Evolutionary conservation across 2,329 filamentous ascomycete species (phyloP).

Genomic region (Arthrobotrys pseudoclavata): DNA sequence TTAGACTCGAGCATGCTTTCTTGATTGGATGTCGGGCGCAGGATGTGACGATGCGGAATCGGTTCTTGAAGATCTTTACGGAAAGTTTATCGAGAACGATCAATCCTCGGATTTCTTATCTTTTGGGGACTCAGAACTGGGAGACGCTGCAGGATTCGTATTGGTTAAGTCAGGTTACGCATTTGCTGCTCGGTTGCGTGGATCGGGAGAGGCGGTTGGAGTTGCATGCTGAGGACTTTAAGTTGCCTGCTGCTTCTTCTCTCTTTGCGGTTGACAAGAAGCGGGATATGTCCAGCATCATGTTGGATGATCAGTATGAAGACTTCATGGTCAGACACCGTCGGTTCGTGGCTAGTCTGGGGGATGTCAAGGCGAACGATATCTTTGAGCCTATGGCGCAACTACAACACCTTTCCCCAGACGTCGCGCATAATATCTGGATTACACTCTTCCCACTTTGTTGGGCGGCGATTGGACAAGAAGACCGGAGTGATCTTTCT

Average conservation of each 20-base stretch:
- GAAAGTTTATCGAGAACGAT: slow-evolving; percentile 93
- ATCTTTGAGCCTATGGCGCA: slow-evolving; percentile 90
- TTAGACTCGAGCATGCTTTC: slow-evolving; percentile 98
- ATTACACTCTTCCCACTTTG: slow-evolving; percentile 89
- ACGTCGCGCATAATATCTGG: slow-evolving; percentile 90
- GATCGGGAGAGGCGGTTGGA: slow-evolving; percentile 85
- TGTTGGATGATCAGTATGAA: slow-evolving; percentile 86
- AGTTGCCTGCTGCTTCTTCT: slow-evolving; percentile 78
- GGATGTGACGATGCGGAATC: slow-evolving; percentile 95
- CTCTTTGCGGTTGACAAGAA: slow-evolving; percentile 81
- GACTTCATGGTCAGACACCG: slow-evolving; percentile 81
- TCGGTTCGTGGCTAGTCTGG: slow-evolving; percentile 85
- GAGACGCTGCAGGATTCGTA: slow-evolving; percentile 94
- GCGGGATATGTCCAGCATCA: slow-evolving; percentile 73
- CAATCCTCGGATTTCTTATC: slow-evolving; percentile 87
- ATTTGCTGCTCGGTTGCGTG: slow-evolving; percentile 89
- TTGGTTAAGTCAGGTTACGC: slow-evolving; percentile 95
- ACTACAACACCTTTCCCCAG: slow-evolving; percentile 87
- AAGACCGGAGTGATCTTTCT: slow-evolving; percentile 90
- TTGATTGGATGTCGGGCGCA: slow-evolving; percentile 92
- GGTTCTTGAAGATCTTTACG: slow-evolving; percentile 97
- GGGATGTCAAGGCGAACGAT: slow-evolving; percentile 88
- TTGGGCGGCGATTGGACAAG: slow-evolving; percentile 88
- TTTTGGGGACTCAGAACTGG: slow-evolving; percentile 90
- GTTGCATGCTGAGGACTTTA: slow-evolving; percentile 87